Conservation (phyloP, 1,284 basidiomycete genomes). For the Rhodofomes roseus region DNA sequence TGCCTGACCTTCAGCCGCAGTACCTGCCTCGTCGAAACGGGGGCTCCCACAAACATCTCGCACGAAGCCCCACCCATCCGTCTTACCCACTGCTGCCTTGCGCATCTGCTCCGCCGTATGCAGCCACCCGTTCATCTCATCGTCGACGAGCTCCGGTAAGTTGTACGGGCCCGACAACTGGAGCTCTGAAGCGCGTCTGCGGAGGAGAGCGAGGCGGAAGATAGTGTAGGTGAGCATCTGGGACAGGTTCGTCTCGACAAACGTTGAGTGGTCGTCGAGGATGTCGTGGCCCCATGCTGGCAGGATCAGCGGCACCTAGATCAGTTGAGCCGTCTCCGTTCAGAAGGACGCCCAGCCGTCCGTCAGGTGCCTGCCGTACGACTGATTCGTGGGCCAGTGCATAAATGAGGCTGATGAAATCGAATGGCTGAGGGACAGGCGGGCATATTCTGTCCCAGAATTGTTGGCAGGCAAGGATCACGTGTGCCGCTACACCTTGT, state of each 20-base stretch:
- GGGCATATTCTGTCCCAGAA: background rate
- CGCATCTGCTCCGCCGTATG: conserved; percentile 13
- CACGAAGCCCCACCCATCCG: conserved; percentile 22
- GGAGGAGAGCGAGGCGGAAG: conserved; percentile 19
- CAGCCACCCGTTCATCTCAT: conserved; percentile 9
- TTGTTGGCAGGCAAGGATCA: conserved; percentile 18
- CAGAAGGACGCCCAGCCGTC: conserved; percentile 18
- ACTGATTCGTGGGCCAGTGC: conserved; percentile 19
- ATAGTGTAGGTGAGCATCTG: conserved; percentile 25
- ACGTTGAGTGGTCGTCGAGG: conserved; percentile 19
- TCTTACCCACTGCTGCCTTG: conserved; percentile 17
- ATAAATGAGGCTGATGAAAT: conserved; percentile 15
- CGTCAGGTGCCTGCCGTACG: conserved; percentile 19
- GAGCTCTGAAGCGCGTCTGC: conserved; percentile 2
- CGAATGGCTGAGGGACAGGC: background rate
- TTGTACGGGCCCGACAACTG: too few species aligned
- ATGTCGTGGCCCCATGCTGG: conserved; percentile 22
- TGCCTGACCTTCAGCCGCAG: conserved; percentile 23
- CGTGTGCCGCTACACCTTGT: conserved; percentile 22
- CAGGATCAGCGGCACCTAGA: conserved; percentile 18
- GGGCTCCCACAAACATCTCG: too few species aligned
- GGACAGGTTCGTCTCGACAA: conserved; percentile 23
- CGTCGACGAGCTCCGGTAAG: background rate
- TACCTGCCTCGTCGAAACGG: conserved; percentile 13
- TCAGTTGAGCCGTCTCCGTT: conserved; percentile 21